Evolutionary conservation across 345 rosid species (phyloP), one percentile per base, ranked within the genome.

Genomic region (Linum usitatissimum): DNA sequence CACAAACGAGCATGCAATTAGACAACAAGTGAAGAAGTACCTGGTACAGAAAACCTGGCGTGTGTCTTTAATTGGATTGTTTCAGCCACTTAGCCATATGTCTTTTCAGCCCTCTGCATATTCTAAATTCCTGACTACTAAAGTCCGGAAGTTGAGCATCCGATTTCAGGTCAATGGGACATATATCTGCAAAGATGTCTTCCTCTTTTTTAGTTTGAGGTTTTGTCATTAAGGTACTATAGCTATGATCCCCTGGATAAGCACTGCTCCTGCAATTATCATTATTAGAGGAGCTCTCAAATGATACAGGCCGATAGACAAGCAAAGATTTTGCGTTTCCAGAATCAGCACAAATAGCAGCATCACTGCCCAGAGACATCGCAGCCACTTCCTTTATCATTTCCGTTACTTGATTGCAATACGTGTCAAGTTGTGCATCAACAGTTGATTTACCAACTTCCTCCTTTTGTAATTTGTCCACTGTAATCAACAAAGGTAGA

Each of bases 141-240:
- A 73, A 80, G 45, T 69, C 61, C 66, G 49, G 57, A 19, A 15
- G 66, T 64, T 65, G 51, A 10, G 64, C 64, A 55, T 76, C 81
- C 57, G 81, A 81, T 28, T 71, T 70, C 71, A 85, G 63, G 45
- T 71, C 75, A 0, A 79, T 71, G 18, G 86, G 87, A 69, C 82
- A 85, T 42, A 85, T 21, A 55, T 81, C 83, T 67, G 81, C 77
- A 5, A 81, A 76, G 59, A 77, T 81, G 30, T 15, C 39, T 30
- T 14, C 58, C 18, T 18, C 13, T 20, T 67, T 70, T 70, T 72
- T 70, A 36, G 67, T 59, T 21, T 49, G 53, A 45, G 80, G 76
- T 77, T 73, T 82, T 3, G 81, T 65, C 58, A 87, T 73, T 64
- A 81, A 39, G 23, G 60, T 73, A 30, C 59, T 55, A 70, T 71